Evolutionary conservation across 2,329 filamentous ascomycete species (phyloP).

Genomic region (Akanthomyces uredinophilus): DNA sequence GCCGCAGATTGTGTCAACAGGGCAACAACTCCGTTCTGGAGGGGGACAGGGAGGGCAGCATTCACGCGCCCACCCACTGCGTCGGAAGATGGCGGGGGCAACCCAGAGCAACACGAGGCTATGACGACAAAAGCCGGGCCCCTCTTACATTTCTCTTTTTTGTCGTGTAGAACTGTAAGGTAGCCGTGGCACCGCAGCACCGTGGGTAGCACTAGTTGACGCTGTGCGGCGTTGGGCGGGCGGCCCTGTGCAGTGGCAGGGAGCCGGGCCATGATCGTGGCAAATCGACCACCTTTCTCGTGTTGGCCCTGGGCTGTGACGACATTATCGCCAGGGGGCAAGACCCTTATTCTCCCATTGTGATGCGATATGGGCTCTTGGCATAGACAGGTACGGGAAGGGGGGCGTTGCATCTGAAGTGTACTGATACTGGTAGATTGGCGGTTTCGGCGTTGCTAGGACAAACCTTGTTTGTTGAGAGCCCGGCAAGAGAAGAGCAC

Average conservation of each 20-base stretch:
- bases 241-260: background rate
- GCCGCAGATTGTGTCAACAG: background rate
- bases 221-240: background rate
- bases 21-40: background rate
- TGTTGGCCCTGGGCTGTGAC: slow-evolving; percentile 1
- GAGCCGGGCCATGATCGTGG: no score
- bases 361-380: background rate
- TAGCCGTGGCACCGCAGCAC: no score
- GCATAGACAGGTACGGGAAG: background rate
- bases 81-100: background rate
- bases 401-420: background rate
- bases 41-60: background rate
- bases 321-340: background rate
- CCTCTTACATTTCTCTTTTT: background rate
- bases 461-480: background rate
- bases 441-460: background rate
- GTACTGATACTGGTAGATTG: no score
- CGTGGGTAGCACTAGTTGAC: no score
- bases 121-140: background rate
- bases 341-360: background rate
- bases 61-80: background rate
- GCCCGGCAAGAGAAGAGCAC: no score
- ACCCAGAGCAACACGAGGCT: background rate
- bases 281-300: background rate
- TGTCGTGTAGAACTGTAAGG: background rate